A percentile compares a stretch with the other conserved stretches of the same genome.
Conservation (phyloP, 495 filamentous ascomycete genomes). For the Corynascus novoguineensis region DNA sequence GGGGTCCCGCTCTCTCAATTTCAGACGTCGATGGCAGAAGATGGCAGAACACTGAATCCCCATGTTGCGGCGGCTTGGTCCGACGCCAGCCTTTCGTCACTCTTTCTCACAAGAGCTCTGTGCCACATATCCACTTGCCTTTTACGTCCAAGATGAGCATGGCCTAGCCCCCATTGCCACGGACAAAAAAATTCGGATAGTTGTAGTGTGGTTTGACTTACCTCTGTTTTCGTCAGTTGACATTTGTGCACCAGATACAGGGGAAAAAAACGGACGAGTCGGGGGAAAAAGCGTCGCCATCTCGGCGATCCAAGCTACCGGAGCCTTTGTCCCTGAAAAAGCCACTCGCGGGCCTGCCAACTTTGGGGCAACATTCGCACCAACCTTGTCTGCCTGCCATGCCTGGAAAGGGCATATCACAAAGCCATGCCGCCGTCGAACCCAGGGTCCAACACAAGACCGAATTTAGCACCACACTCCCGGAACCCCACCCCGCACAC, state of each 20-base stretch:
- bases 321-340: constrained; percentile 3
- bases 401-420: neutral
- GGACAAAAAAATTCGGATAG: too few species aligned
- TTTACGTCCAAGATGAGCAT: neutral
- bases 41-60: constrained; percentile 21
- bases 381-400: neutral
- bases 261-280: neutral
- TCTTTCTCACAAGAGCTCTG: neutral
- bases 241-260: neutral
- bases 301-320: neutral
- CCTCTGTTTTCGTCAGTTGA: neutral
- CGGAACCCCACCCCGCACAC: neutral
- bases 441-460: neutral
- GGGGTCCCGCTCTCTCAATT: neutral
- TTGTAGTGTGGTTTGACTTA: too few species aligned
- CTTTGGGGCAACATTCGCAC: neutral
- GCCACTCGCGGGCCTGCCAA: neutral
- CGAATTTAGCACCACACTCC: constrained; percentile 1
- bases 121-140: neutral
- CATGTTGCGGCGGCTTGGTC: neutral
- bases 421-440: neutral
- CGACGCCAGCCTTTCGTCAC: neutral
- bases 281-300: neutral
- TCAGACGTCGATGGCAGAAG: neutral
- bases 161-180: neutral